Evolutionary conservation across 306 rosid genomes (phyloP).

Genomic region (Dalbergia oliveri): DNA sequence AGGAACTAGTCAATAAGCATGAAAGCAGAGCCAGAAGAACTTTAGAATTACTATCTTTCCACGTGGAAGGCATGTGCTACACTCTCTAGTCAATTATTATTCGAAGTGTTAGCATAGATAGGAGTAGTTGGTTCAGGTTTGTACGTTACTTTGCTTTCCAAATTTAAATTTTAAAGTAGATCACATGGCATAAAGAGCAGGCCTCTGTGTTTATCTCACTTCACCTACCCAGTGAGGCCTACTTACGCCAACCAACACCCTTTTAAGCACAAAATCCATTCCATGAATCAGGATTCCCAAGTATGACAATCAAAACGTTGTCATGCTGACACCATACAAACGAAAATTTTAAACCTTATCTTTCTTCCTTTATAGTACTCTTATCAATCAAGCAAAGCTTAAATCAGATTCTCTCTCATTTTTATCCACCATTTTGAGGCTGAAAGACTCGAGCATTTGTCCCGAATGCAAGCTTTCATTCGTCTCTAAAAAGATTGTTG

Average conservation of each 20-base stretch:
- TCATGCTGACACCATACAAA: conserved; percentile 38
- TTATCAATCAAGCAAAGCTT: conserved; percentile 38
- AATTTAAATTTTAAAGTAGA: conserved; percentile 12
- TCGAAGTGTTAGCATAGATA: conserved; percentile 36
- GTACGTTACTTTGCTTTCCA: conserved; percentile 30
- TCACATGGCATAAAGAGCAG: conserved; percentile 44
- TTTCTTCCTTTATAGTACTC: conserved; percentile 42
- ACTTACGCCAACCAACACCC: conserved; percentile 28
- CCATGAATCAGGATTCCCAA: conserved; percentile 36
- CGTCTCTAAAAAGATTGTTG: conserved; percentile 18
- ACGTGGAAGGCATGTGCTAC: conserved; percentile 34
- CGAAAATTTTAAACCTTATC: neutral
- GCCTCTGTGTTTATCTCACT: conserved; percentile 10
- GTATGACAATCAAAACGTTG: conserved; percentile 25
- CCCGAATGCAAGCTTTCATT: conserved; percentile 31
- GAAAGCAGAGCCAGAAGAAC: conserved; percentile 15
- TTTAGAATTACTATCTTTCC: conserved; percentile 15
- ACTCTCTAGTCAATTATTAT: conserved; percentile 46
- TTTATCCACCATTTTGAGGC: conserved; percentile 22
- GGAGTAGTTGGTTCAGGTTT: conserved; percentile 9
- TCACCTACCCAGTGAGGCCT: conserved; percentile 10
- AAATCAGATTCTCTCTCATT: conserved; percentile 35
- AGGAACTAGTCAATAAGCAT: conserved; percentile 25
- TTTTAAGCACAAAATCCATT: conserved; percentile 33
- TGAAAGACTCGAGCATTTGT: conserved; percentile 32